Percentiles rank a stretch among this genome's conserved stretches.
Conservation (phyloP, 2,329 filamentous ascomycete species). For the Phyllosticta citribraziliensis region DNA sequence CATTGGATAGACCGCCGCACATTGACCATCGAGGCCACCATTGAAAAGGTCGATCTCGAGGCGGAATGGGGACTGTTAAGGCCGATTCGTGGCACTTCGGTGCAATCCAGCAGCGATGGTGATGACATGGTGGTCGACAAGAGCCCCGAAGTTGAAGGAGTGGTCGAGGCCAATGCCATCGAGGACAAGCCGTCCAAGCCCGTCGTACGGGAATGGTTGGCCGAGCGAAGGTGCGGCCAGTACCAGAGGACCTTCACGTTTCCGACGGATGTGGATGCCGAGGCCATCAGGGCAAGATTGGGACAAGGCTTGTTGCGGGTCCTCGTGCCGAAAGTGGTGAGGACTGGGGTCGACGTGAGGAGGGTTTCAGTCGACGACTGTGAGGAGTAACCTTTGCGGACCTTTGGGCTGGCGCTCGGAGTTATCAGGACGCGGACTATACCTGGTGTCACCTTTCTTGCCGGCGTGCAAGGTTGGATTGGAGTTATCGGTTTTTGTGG, state of each 20-base stretch:
- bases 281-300: conserved; percentile 5
- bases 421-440: not conserved
- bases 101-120: not conserved
- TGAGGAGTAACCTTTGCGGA: not conserved
- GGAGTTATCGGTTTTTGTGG: not conserved
- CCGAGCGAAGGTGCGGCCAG: conserved; percentile 8
- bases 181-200: conserved; percentile 7
- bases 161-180: conserved; percentile 14
- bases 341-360: not conserved
- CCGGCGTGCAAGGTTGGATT: not conserved
- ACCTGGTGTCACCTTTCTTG: not conserved
- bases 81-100: conserved; percentile 1
- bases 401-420: not conserved
- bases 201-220: conserved; percentile 11
- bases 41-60: conserved; percentile 8
- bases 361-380: conserved; percentile 8
- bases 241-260: conserved; percentile 12
- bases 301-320: conserved; percentile 11
- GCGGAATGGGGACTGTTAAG: conserved; percentile 10
- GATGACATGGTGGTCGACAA: not conserved
- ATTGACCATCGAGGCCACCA: conserved; percentile 5
- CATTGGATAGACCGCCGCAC: conserved; percentile 9
- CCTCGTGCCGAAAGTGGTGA: conserved; percentile 10
- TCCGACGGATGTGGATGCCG: conserved; percentile 10
- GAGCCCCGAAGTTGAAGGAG: conserved; percentile 14